Conservation (phyloP, 164 flowering plant species). For the Platanus orientalis region DNA sequence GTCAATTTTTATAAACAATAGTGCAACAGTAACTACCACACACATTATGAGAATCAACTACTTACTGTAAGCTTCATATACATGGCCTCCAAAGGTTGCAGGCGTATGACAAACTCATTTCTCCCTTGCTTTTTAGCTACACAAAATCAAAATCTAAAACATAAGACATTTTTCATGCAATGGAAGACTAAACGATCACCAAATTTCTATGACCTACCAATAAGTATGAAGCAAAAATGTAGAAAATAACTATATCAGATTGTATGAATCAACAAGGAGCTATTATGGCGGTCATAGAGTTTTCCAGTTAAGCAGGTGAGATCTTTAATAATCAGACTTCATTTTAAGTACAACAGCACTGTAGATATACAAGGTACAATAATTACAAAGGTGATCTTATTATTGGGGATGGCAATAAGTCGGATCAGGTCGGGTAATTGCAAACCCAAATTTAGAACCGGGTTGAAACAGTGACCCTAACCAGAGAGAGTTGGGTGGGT, state of each 20-base stretch:
- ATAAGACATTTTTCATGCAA: not conserved
- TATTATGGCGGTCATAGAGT: not conserved
- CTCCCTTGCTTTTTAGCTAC: conserved; percentile 89
- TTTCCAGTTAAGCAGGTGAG: not conserved
- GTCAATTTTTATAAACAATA: too few relatives aligned
- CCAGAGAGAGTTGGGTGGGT: too few relatives aligned
- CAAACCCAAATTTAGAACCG: too few relatives aligned
- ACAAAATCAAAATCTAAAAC: conserved; percentile 2
- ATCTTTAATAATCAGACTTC: too few relatives aligned
- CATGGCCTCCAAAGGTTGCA: conserved; percentile 93
- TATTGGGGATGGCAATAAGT: not conserved
- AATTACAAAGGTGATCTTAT: not conserved
- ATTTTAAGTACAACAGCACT: too few relatives aligned
- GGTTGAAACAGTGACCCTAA: too few relatives aligned
- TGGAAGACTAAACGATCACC: not conserved
- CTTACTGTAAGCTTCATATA: conserved; percentile 95
- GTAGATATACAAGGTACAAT: too few relatives aligned
- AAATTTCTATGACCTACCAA: too few relatives aligned
- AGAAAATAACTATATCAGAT: not conserved
- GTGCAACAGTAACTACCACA: not conserved
- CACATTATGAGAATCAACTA: not conserved
- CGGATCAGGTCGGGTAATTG: too few relatives aligned
- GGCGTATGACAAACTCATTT: conserved; percentile 91
- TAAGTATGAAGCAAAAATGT: not conserved
- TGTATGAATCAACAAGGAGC: not conserved